Conservation (phyloP, 257 asterid genomes). For the Solanum commersonii region DNA sequence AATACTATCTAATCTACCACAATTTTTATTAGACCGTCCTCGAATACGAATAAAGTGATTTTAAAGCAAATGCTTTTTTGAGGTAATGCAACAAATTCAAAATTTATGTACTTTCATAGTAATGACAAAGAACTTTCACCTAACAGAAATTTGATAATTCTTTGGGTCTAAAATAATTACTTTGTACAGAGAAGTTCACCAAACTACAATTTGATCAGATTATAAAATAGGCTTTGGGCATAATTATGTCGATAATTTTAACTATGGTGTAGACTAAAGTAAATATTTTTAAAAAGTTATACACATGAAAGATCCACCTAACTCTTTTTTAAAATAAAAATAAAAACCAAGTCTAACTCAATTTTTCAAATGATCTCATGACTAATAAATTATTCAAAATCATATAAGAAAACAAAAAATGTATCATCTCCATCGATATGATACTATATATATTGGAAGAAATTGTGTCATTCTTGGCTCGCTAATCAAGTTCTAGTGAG, state of each 20-base stretch:
- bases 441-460: not conserved
- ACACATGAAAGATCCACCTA: not conserved
- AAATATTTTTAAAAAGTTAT: not conserved
- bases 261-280: not conserved
- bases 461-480: not conserved
- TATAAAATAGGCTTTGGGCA: not conserved
- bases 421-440: not conserved
- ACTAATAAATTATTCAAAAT: no score
- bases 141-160: not conserved
- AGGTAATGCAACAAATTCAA: not conserved
- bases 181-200: not conserved
- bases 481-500: not conserved
- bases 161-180: not conserved
- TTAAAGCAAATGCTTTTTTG: not conserved
- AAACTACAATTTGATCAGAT: not conserved
- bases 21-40: not conserved
- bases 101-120: not conserved
- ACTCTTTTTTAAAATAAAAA: not conserved
- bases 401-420: no score
- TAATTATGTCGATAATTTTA: not conserved
- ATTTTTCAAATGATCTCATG: not conserved
- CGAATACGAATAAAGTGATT: not conserved
- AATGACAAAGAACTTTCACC: not conserved
- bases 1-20: rapidly evolving
- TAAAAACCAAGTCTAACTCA: not conserved